Conservation (phyloP, 1,284 basidiomycete genomes). For the Fomitopsis schrenkii region DNA sequence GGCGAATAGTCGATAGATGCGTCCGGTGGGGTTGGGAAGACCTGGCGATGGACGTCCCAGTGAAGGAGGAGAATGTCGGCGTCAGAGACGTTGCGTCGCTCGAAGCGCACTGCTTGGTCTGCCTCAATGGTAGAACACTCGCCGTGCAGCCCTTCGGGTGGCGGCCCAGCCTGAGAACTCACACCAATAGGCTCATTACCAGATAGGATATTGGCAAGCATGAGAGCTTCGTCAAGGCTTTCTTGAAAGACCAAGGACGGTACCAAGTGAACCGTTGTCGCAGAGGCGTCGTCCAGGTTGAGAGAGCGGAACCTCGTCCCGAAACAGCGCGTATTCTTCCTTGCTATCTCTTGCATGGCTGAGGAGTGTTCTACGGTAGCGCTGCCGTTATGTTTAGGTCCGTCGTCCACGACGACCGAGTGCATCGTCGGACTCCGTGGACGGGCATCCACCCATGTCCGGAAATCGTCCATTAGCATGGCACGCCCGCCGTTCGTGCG, state of each 20-base stretch:
- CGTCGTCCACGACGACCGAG: slow-evolving; percentile 18
- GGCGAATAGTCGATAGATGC: slow-evolving; percentile 33
- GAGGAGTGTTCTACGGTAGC: slow-evolving; percentile 9
- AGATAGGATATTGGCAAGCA: neutral
- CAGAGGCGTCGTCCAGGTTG: neutral
- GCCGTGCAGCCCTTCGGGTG: neutral
- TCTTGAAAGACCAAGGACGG: neutral
- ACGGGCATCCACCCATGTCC: slow-evolving; percentile 30
- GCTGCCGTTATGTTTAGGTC: neutral
- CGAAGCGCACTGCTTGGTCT: no score
- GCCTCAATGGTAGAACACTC: no score
- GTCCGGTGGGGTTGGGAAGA: slow-evolving; percentile 27
- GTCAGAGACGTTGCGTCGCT: neutral
- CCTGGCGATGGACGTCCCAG: slow-evolving; percentile 40
- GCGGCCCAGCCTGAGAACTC: neutral
- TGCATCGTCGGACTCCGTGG: slow-evolving; percentile 22
- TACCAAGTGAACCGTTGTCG: neutral
- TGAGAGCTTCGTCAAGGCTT: no score
- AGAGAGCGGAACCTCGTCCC: slow-evolving; percentile 15
- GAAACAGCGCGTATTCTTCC: slow-evolving; percentile 17
- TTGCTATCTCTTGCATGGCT: slow-evolving; percentile 4
- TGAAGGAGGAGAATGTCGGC: slow-evolving; percentile 39
- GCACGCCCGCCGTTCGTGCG: slow-evolving; percentile 9
- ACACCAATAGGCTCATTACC: slow-evolving; percentile 5
- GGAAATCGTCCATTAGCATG: slow-evolving; percentile 33